Evolutionary conservation across 2,329 filamentous ascomycete species (phyloP).

Genomic region (Stachybotrys echinatus): DNA sequence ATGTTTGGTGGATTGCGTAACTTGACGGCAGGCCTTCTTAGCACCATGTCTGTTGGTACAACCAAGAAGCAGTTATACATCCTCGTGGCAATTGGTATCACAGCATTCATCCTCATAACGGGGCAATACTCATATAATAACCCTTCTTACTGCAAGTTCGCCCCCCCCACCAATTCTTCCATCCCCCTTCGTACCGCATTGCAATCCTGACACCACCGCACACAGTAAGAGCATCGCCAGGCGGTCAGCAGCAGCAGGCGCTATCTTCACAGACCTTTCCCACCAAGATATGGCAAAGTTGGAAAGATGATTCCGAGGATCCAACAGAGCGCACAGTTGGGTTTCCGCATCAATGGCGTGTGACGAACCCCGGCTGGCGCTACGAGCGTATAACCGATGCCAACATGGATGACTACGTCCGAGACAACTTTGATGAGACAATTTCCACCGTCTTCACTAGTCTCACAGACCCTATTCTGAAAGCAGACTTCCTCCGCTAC

Average conservation of each 20-base stretch:
- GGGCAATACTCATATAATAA: no score
- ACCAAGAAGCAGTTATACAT: no score
- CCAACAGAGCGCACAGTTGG: constrained; percentile 20
- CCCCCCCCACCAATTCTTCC: no score
- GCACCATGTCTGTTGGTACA: no score
- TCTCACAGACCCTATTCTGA: constrained; percentile 45
- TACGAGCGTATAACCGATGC: constrained; percentile 22
- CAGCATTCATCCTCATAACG: no score
- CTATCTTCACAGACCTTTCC: constrained; percentile 7
- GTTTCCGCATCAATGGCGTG: constrained; percentile 18
- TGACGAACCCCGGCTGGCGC: constrained; percentile 17
- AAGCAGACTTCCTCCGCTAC: constrained; percentile 57
- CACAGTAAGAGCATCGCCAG: no score
- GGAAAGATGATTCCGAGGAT: constrained; percentile 20
- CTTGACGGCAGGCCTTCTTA: no score
- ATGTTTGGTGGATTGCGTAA: no score
- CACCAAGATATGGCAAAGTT: constrained; percentile 25
- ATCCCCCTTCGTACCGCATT: no score
- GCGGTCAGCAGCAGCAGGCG: background rate
- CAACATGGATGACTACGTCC: constrained; percentile 37
- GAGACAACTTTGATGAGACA: constrained; percentile 59
- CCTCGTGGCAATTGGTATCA: no score
- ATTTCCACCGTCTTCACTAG: constrained; percentile 43
- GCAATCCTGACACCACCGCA: no score
- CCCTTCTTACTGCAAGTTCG: no score